These are phyloP conservation scores for Chamaecyparis obtusa DNA, from an alignment of 75 land plant genomes.

Conservation along the genomic window DNA sequence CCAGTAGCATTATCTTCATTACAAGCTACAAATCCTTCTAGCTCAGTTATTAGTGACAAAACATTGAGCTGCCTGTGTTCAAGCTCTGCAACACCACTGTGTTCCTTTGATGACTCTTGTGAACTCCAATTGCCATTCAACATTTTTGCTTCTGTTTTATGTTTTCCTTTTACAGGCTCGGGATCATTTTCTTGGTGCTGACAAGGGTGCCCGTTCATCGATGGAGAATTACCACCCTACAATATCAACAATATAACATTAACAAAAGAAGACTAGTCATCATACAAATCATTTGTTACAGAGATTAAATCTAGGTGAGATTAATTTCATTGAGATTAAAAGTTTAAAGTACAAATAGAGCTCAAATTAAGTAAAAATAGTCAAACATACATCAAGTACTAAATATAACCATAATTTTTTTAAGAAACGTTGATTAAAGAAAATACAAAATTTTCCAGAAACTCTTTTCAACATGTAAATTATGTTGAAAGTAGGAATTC, in stretches of 20 bases:
- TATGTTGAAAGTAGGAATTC: neutral
- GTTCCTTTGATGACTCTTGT: neutral
- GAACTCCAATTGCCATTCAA: neutral
- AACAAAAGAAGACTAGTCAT: neutral
- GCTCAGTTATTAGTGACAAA: slow-evolving; percentile 15
- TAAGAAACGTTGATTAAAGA: too few relatives aligned
- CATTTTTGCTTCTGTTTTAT: neutral
- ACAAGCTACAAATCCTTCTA: slow-evolving; percentile 16
- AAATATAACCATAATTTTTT: neutral
- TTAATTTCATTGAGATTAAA: neutral
- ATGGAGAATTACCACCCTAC: neutral
- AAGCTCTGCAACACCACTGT: slow-evolving; percentile 17
- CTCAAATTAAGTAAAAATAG: neutral
- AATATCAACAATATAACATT: slow-evolving; percentile 2
- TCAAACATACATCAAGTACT: neutral
- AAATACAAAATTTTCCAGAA: too few relatives aligned
- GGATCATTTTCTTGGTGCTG: neutral
- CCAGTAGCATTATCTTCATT: neutral
- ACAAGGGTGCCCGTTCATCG: neutral
- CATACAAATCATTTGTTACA: neutral
- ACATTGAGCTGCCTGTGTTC: slow-evolving; percentile 28
- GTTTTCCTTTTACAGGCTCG: neutral
- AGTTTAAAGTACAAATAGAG: neutral
- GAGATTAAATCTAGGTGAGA: neutral
- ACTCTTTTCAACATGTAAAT: neutral